phyloP scores from a whole-genome alignment of 2,329 filamentous ascomycete species.

The Lecanosticta acicola region DNA sequence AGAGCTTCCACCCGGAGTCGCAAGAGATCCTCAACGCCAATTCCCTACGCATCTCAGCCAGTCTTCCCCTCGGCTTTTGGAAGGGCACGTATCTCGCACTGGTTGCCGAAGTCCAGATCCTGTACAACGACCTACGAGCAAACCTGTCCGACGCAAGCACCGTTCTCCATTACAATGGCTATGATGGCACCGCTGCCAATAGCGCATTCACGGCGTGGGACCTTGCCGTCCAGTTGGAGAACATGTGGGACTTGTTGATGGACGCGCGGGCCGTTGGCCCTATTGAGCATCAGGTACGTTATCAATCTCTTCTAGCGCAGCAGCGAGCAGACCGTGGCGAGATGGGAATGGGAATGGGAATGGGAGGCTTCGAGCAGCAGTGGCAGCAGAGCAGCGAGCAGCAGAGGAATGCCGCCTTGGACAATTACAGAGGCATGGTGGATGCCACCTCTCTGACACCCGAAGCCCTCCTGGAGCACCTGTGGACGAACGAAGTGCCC shows the following conservation, averaged over 20 bases:
- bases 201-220: constrained; percentile 11
- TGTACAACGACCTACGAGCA: constrained; percentile 16
- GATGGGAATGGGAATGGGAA: background rate
- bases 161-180: constrained; percentile 17
- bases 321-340: background rate
- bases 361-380: background rate
- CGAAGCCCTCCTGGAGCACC: background rate
- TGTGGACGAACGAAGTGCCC: no score
- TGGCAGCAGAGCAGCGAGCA: background rate
- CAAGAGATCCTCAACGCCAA: background rate
- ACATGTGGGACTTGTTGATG: constrained; percentile 16
- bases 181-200: constrained; percentile 3
- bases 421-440: background rate
- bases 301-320: background rate
- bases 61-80: constrained; percentile 10
- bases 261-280: constrained; percentile 12
- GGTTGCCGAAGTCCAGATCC: constrained; percentile 14
- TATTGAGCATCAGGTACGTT: no score
- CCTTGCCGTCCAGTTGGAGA: constrained; percentile 20
- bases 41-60: background rate
- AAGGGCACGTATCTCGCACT: constrained; percentile 21
- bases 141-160: constrained; percentile 9
- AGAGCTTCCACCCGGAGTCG: background rate
- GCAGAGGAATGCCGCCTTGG: background rate
- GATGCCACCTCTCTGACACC: background rate